Evolutionary conservation across 2,329 filamentous ascomycete species (phyloP).

Genomic region (Ceratocystis colombiana): DNA sequence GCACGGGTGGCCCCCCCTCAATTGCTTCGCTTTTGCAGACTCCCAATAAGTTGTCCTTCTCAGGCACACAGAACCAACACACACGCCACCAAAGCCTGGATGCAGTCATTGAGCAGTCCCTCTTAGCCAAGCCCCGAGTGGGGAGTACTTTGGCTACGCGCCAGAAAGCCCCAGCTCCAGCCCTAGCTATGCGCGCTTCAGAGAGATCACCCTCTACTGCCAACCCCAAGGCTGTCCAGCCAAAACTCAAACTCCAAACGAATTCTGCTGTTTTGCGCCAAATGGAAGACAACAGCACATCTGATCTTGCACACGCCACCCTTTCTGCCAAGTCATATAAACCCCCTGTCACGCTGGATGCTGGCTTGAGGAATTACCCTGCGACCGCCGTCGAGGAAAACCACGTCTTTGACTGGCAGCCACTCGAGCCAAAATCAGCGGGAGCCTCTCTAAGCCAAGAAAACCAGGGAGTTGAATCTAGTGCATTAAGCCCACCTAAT

Average conservation of each 20-base stretch:
- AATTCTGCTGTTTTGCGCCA: constrained; percentile 21
- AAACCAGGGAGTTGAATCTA: neutral
- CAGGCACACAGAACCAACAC: constrained; percentile 7
- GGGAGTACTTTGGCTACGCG: neutral
- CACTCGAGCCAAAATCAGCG: constrained; percentile 5
- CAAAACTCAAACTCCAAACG: constrained; percentile 24
- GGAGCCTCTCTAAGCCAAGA: neutral
- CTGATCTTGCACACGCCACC: neutral
- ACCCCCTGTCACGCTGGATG: neutral
- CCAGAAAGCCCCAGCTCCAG: neutral
- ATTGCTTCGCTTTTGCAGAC: neutral
- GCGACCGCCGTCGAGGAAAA: constrained; percentile 16
- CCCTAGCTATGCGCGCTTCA: neutral
- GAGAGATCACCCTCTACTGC: neutral
- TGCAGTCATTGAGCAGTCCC: constrained; percentile 9
- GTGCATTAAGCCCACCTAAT: neutral
- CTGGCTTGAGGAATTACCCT: constrained; percentile 8
- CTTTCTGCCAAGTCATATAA: constrained; percentile 17
- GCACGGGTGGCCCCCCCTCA: neutral
- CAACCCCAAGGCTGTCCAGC: constrained; percentile 8
- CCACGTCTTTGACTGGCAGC: constrained; percentile 17
- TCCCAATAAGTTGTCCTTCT: neutral
- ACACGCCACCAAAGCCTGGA: constrained; percentile 22
- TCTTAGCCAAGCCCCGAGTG: neutral
- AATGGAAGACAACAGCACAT: constrained; percentile 22